phyloP scores from a whole-genome alignment of 192 early-diverging fungal species.

The Phlyctochytrium bullatum region DNA sequence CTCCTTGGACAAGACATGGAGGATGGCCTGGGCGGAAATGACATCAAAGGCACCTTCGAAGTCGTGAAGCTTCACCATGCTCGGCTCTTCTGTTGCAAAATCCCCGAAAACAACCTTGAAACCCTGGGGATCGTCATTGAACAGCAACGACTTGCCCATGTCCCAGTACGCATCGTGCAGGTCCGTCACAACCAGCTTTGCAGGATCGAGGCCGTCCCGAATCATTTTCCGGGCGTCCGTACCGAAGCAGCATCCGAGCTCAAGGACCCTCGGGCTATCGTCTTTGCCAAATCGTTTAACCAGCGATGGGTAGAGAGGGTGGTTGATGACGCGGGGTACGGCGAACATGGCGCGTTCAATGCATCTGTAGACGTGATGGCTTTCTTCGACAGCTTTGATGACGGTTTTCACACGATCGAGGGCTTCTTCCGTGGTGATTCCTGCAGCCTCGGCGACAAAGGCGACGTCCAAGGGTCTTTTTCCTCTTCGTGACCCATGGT shows the following conservation, averaged over 20 bases:
- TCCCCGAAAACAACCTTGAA: constrained; percentile 21
- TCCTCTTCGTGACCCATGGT: no score
- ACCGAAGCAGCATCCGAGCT: constrained; percentile 37
- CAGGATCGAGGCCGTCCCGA: constrained; percentile 13
- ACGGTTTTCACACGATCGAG: no score
- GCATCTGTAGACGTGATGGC: no score
- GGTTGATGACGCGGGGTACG: no score
- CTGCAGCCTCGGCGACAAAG: no score
- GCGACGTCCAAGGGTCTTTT: no score
- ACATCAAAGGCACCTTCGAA: constrained; percentile 17
- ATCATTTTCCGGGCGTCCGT: constrained; percentile 31
- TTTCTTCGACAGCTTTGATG: no score
- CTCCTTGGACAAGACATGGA: constrained; percentile 15
- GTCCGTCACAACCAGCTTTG: constrained; percentile 18
- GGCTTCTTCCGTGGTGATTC: no score
- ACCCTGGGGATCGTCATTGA: constrained; percentile 4
- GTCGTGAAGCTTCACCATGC: not conserved
- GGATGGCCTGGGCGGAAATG: constrained; percentile 20
- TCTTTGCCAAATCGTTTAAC: no score
- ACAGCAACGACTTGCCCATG: constrained; percentile 17
- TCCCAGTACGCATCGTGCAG: constrained; percentile 31
- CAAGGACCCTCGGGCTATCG: constrained; percentile 19
- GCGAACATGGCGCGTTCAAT: no score
- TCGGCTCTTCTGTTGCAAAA: constrained; percentile 4
- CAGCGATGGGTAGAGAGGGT: no score